Base-by-base conservation (phyloP, 2,329 filamentous ascomycete species). In the Madurella mycetomatis region DNA sequence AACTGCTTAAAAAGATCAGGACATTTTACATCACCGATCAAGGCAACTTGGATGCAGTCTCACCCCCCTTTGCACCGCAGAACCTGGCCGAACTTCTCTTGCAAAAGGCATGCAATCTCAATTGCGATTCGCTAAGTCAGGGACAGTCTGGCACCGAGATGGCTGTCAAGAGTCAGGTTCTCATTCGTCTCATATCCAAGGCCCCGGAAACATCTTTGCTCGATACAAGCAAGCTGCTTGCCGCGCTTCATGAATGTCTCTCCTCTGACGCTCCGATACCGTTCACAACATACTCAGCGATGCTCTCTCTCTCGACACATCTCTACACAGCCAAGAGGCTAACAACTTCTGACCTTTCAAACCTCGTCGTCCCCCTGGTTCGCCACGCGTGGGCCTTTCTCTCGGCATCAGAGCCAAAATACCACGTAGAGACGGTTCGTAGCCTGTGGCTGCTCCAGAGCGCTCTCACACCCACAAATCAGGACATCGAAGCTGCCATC, bases 401-500 rank as follows among this genome's bases (percentile, higher is more conserved):
- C 40, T 88, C 90, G 0, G 86, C 89, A n/a, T 79, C 85, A 12
- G 85, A 86, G 58, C 91, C 92, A 0, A 96, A 96, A 66, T 95
- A 92, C 62, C 94, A 97, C 66, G 92, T 99, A 32, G 95, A 99
- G 72, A 86, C 91, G 16, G 89, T 95, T 9, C 84, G 88, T 54
- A 87, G 85, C 62, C 74, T 99, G 40, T 95, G 94, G 89, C 84
- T 90, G 60, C 74, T 99, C 49, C 91, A 97, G 62, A 82, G 79
- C 19, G 80, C 84, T 1, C 79, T 95, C 12, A 82, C 86, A 1
- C 73, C 79, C 40, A 73, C 79, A 1, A 85, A 85, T 62, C 84
- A 87, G 49, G 83, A 91, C 44, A 85, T 96, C 4, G 92, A 96
- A 69, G 90, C 89, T 19, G 83, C 88, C 0, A 82, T 95, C 41